A percentile compares a stretch with the other conserved stretches of the same genome.
These are phyloP conservation scores for Cryptosporidium sp. DNA, from an alignment of 169 alveolate species.

Conservation along the genomic window DNA sequence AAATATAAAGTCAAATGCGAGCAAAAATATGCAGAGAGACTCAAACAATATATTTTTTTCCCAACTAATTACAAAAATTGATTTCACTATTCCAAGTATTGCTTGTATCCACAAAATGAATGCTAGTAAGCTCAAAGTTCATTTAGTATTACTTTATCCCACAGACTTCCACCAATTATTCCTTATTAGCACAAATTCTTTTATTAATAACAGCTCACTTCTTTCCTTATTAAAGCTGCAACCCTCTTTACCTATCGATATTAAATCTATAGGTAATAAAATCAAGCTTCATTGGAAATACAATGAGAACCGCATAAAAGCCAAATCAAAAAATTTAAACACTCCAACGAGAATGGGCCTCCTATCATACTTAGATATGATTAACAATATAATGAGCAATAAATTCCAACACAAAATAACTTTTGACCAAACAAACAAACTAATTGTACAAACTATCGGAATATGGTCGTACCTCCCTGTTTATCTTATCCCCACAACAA, in stretches of 20 bases:
- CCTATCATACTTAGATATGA: neutral
- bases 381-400: neutral
- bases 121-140: neutral
- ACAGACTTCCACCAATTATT: neutral
- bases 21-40: conserved; percentile 39
- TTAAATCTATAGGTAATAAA: neutral
- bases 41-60: conserved; percentile 16
- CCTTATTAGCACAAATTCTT: neutral
- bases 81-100: conserved; percentile 9
- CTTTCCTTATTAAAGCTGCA: neutral
- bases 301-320: neutral
- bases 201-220: neutral
- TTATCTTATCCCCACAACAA: neutral
- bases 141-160: conserved; percentile 17
- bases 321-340: neutral
- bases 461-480: conserved; percentile 44
- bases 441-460: conserved; percentile 8
- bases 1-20: conserved; percentile 6
- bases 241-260: neutral
- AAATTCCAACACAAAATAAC: neutral
- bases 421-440: neutral
- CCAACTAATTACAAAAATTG: neutral
- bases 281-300: neutral
- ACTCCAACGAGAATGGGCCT: neutral
- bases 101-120: conserved; percentile 3